Conservation (phyloP, 352 stramenopile species). For the Stephanocyclus meneghinianus region DNA sequence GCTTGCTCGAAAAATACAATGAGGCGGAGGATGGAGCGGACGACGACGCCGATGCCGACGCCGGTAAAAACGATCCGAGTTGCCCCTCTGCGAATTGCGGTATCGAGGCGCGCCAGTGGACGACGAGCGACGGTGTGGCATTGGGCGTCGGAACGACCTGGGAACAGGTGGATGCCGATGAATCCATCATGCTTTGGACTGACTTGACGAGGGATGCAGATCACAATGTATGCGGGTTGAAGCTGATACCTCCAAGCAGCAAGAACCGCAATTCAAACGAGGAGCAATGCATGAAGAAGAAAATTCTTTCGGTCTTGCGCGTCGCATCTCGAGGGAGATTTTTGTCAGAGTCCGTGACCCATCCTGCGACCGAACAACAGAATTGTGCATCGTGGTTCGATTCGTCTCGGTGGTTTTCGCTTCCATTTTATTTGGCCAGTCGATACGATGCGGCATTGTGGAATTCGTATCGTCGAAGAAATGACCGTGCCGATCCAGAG, state of each 20-base stretch:
- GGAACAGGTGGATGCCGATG: slow-evolving; percentile 40
- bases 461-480: slow-evolving; percentile 52
- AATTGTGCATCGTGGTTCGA: slow-evolving; percentile 70
- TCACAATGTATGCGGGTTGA: background rate
- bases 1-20: slow-evolving; percentile 45
- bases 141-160: slow-evolving; percentile 26
- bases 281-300: slow-evolving; percentile 10
- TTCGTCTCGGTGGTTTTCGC: slow-evolving; percentile 75
- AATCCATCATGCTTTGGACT: slow-evolving; percentile 38
- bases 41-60: background rate
- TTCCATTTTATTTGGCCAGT: slow-evolving; percentile 75
- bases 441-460: slow-evolving; percentile 73
- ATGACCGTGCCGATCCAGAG: background rate
- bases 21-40: slow-evolving; percentile 23
- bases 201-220: slow-evolving; percentile 24
- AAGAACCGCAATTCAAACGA: background rate
- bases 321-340: slow-evolving; percentile 69
- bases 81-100: slow-evolving; percentile 2
- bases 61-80: background rate
- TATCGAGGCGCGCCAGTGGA: slow-evolving; percentile 10
- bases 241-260: background rate
- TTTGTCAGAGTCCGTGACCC: slow-evolving; percentile 15
- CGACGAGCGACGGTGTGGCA: slow-evolving; percentile 23
- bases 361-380: slow-evolving; percentile 8
- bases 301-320: slow-evolving; percentile 56